A percentile compares a stretch with the other conserved stretches of the same genome.
phyloP scores from a whole-genome alignment of 2,329 filamentous ascomycete genomes.

The Leptographium radiaticola region DNA sequence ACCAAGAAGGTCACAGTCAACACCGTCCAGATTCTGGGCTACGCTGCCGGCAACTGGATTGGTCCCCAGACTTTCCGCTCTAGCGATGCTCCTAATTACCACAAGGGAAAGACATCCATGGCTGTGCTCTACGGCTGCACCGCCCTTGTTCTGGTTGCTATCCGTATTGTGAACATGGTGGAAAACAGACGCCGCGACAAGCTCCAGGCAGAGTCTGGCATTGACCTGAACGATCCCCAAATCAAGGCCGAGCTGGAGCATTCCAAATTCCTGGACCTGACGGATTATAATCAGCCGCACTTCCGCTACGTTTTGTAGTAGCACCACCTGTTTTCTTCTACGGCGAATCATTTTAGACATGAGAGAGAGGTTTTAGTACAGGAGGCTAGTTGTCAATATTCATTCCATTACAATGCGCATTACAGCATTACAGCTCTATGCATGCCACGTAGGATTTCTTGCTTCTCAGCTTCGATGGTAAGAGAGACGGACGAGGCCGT shows the following conservation, averaged over 20 bases:
- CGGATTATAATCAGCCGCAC: constrained; percentile 5
- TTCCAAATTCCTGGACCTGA: constrained; percentile 5
- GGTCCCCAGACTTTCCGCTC: constrained; percentile 44
- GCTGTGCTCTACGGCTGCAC: neutral
- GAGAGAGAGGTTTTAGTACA: too few species aligned
- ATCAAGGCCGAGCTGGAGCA: neutral
- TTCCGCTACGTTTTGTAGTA: constrained; percentile 6
- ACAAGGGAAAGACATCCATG: neutral
- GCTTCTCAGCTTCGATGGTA: too few species aligned
- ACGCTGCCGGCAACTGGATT: constrained; percentile 32
- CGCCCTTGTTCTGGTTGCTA: neutral
- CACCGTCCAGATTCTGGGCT: neutral
- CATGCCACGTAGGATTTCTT: too few species aligned
- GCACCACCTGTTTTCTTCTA: too few species aligned
- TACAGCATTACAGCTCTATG: too few species aligned
- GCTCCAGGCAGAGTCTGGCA: neutral
- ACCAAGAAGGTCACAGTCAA: neutral
- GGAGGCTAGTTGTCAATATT: too few species aligned
- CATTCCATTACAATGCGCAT: too few species aligned
- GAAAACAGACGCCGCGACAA: constrained; percentile 5
- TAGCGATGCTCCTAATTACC: constrained; percentile 43
- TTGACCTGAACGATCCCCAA: neutral
- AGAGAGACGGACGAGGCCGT: too few species aligned
- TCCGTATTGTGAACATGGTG: neutral
- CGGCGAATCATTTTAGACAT: too few species aligned